Conservation (phyloP, 2,329 filamentous ascomycete genomes). For the Dothistroma pini region DNA sequence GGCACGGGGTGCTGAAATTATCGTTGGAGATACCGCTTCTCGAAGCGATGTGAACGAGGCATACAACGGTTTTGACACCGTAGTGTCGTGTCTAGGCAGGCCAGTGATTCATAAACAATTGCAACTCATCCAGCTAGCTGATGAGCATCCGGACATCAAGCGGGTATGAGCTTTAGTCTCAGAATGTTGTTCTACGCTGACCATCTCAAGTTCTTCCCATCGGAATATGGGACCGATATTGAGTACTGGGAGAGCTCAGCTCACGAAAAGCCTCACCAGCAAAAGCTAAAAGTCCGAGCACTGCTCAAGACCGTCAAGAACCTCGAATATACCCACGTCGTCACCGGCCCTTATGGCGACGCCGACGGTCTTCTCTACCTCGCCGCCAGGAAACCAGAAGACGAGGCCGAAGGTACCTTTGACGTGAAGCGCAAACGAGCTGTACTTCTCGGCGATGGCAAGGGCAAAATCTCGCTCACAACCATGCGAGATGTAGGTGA, state of each 20-base stretch:
- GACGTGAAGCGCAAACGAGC: conserved; percentile 57
- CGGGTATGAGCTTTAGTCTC: conserved; percentile 34
- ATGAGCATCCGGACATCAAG: conserved; percentile 51
- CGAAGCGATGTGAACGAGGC: conserved; percentile 54
- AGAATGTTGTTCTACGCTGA: background rate
- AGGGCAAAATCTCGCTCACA: conserved; percentile 62
- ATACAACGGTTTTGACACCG: conserved; percentile 58
- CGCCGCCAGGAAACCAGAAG: conserved; percentile 37
- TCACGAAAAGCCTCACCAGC: conserved; percentile 63
- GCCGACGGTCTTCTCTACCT: conserved; percentile 49
- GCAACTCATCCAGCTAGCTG: conserved; percentile 58
- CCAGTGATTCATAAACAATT: conserved; percentile 60
- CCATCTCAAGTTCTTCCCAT: conserved; percentile 54
- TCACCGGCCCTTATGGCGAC: conserved; percentile 67
- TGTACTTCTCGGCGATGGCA: conserved; percentile 58
- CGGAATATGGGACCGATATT: conserved; percentile 64
- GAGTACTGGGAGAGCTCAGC: conserved; percentile 57
- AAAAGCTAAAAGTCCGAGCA: conserved; percentile 65
- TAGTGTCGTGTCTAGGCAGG: conserved; percentile 63
- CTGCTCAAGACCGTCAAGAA: conserved; percentile 53
- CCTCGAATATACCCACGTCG: conserved; percentile 62
- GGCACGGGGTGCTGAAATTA: conserved; percentile 49
- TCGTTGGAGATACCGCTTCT: conserved; percentile 54
- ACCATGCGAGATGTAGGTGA: conserved; percentile 69
- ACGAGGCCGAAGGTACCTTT: conserved; percentile 53